Evolutionary conservation across 345 rosid species (phyloP).

Genomic region (Gossypium longicalyx): DNA sequence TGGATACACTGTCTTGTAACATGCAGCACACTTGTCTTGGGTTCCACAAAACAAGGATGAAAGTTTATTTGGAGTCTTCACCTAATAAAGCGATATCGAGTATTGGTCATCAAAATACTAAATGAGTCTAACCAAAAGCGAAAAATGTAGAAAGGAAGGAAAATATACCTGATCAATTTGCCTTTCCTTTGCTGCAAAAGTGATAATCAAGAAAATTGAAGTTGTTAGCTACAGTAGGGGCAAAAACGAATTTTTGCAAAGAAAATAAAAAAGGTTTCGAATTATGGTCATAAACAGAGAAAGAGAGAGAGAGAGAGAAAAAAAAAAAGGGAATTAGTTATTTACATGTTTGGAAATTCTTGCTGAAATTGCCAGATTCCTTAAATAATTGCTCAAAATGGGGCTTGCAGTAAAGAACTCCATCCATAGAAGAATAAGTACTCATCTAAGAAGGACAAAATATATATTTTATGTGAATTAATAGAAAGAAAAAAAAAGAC

Average conservation of each 20-base stretch:
- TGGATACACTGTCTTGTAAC: constrained; percentile 86
- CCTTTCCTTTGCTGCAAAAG: constrained; percentile 50
- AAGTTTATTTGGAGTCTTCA: constrained; percentile 72
- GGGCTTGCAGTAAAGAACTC: constrained; percentile 91
- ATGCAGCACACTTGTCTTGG: constrained; percentile 88
- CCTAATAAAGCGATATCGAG: constrained; percentile 22
- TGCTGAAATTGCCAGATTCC: constrained; percentile 97
- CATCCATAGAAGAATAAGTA: constrained; percentile 98
- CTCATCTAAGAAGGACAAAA: constrained; percentile 61
- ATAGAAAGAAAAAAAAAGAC: neutral
- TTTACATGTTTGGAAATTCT: constrained; percentile 76
- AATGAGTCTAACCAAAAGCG: neutral
- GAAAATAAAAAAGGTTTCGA: too few species aligned
- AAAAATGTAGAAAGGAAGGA: neutral
- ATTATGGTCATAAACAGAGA: too few species aligned
- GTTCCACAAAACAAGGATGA: constrained; percentile 90
- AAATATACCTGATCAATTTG: constrained; percentile 54
- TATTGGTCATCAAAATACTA: too few species aligned
- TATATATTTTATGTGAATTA: neutral
- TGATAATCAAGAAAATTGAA: neutral
- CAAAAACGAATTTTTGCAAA: too few species aligned
- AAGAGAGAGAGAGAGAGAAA: too few species aligned
- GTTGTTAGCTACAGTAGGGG: constrained; percentile 3
- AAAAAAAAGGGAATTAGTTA: too few species aligned
- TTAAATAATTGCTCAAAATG: constrained; percentile 98